A percentile compares a stretch with the other conserved stretches of the same genome.
phyloP scores from a whole-genome alignment of 106 monocot species.

The Hemerocallis citrina region DNA sequence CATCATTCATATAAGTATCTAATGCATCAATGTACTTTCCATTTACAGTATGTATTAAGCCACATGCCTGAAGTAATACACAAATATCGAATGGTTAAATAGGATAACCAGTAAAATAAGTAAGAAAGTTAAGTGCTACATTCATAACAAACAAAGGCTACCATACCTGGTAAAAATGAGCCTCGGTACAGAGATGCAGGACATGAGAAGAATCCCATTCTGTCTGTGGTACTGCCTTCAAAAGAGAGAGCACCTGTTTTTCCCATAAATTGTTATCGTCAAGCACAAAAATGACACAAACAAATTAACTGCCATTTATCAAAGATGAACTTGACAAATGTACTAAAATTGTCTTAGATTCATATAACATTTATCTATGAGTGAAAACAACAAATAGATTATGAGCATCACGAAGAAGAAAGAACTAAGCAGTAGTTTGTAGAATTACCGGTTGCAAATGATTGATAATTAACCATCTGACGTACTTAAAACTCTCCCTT shows the following conservation, averaged over 20 bases:
- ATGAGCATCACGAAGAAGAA: no score
- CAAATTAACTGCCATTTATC: no score
- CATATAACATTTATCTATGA: no score
- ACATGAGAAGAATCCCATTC: slow-evolving; percentile 63
- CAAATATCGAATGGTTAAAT: slow-evolving; percentile 6
- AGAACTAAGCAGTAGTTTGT: no score
- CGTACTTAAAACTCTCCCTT: no score
- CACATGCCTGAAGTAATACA: slow-evolving; percentile 70
- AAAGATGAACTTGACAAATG: no score
- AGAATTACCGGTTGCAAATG: no score
- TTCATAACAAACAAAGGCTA: not conserved
- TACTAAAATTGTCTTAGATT: no score
- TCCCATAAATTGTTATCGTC: no score
- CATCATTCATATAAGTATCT: slow-evolving; percentile 91
- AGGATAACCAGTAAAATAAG: not conserved
- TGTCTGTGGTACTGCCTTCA: slow-evolving; percentile 38
- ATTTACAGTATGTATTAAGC: slow-evolving; percentile 54
- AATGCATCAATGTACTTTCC: slow-evolving; percentile 56
- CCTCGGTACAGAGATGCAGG: slow-evolving; percentile 52
- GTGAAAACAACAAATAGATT: no score
- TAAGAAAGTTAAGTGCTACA: not conserved
- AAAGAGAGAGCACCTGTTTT: slow-evolving; percentile 56
- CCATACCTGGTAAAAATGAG: slow-evolving; percentile 74
- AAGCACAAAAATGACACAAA: no score
- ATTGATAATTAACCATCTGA: no score